Conservation (phyloP, 306 rosid species). For the Malus domestica region DNA sequence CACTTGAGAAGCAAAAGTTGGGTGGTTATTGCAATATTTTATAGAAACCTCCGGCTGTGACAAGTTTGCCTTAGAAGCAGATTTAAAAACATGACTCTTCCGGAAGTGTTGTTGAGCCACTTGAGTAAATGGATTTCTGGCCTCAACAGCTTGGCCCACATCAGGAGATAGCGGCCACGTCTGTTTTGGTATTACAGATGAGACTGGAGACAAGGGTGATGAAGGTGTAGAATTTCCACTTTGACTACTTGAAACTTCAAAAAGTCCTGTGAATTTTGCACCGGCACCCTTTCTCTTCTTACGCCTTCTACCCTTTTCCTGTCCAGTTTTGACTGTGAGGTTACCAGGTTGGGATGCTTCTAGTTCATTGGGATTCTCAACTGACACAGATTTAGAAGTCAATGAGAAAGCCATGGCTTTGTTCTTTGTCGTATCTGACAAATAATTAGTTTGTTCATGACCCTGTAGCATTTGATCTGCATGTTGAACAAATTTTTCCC, state of each 20-base stretch:
- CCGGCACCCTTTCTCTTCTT: conserved; percentile 60
- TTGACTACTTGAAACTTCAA: conserved; percentile 92
- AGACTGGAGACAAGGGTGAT: conserved; percentile 68
- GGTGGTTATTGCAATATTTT: conserved; percentile 6
- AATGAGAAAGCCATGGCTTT: conserved; percentile 25
- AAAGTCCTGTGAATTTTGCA: conserved; percentile 39
- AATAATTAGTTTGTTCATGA: conserved; percentile 17
- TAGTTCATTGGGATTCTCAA: conserved; percentile 27
- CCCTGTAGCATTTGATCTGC: conserved; percentile 24
- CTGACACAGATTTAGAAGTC: conserved; percentile 18
- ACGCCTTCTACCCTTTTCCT: conserved; percentile 63
- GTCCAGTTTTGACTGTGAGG: conserved; percentile 63
- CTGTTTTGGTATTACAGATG: conserved; percentile 39
- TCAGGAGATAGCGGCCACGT: conserved; percentile 45
- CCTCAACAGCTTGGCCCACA: conserved; percentile 40
- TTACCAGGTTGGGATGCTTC: conserved; percentile 38
- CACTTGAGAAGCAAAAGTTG: conserved; percentile 26
- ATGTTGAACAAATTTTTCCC: conserved; percentile 21
- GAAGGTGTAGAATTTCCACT: conserved; percentile 98
- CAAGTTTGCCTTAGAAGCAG: conserved; percentile 26
- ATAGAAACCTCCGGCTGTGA: conserved; percentile 22
- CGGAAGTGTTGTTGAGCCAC: conserved; percentile 20
- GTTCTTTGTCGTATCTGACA: conserved; percentile 30
- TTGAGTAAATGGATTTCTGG: conserved; percentile 25
- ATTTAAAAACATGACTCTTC: conserved; percentile 20